Base-by-base conservation (phyloP, 179 eudicot species). In the Spergularia azorica region DNA sequence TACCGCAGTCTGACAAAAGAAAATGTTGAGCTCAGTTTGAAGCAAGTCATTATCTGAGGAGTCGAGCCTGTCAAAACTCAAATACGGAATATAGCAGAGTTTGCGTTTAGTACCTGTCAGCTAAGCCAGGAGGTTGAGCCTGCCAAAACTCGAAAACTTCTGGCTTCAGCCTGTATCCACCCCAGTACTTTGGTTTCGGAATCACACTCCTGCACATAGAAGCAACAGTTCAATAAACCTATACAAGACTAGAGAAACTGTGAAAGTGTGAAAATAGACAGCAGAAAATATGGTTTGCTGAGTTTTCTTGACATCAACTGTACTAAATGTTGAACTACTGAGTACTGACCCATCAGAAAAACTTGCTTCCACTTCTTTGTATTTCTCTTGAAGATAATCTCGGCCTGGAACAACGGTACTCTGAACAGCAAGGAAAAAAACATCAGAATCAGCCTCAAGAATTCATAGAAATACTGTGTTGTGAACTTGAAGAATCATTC, bases 131-230 rank as follows among this genome's bases (percentile, higher is more conserved):
- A 75, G 90, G 89, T 68, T 96, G 98, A 67, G 96, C 98, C 83
- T 96, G 99, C 99, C 99, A 96, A 84, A 94, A 96, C 85, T 96
- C 99, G 73, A 89, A 91, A 75, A 57, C 64, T 79, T 88, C 84
- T 3, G 99, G 99, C 82, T 82, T 90, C 79, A 96, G 88, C 72
- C 98, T 88, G 87, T 86, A 96, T 76, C 98, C 99, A 76, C 98
- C 98, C 97, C 97, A 96, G 82, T 89, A 73, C 66, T 86, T 87
- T 20, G 99, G 99, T 81, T 84, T 96, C 46, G 98, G 97, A 75
- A 96, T 94, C 80, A 82, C 36, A 80, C 88, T 83, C 86, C 99
- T 94, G 90, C 84, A 79, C 66, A 80, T 17, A 39, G 65, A 75
- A 70, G 5, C 16, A 70, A 64, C 52, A 32, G 17, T 36, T 39